phyloP scores from a whole-genome alignment of 2,329 filamentous ascomycete genomes.

The Cercospora janseana region DNA sequence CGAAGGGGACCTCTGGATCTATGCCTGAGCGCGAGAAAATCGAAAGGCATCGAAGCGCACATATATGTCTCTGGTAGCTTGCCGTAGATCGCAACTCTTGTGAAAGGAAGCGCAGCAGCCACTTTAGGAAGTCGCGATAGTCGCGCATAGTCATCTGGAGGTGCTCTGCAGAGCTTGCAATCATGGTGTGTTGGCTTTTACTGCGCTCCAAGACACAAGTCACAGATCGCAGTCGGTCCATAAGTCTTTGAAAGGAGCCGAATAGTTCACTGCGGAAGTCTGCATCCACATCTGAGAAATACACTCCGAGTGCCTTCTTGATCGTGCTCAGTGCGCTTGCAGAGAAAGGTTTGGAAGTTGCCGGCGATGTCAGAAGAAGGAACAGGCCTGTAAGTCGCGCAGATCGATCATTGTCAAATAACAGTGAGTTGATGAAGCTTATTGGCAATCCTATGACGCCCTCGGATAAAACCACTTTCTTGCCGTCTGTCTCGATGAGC shows the following conservation, averaged over 20 bases:
- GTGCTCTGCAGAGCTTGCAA: not conserved
- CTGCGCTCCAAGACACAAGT: constrained; percentile 52
- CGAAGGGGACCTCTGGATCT: constrained; percentile 49
- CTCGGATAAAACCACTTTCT: constrained; percentile 24
- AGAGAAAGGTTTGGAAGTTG: constrained; percentile 71
- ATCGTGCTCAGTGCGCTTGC: constrained; percentile 61
- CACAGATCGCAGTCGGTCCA: constrained; percentile 70
- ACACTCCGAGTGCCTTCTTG: constrained; percentile 62
- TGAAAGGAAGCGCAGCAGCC: constrained; percentile 71
- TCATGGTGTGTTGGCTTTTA: not conserved
- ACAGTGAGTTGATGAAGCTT: constrained; percentile 39
- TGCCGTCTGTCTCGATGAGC: constrained; percentile 38
- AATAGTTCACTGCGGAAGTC: constrained; percentile 81
- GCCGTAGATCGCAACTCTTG: constrained; percentile 74
- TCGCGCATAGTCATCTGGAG: constrained; percentile 1
- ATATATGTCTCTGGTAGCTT: constrained; percentile 87
- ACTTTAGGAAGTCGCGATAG: constrained; percentile 59
- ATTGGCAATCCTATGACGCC: constrained; percentile 56
- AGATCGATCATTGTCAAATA: constrained; percentile 39
- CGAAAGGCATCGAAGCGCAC: constrained; percentile 68
- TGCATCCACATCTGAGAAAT: constrained; percentile 81
- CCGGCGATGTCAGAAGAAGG: constrained; percentile 71
- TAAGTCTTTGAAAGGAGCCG: constrained; percentile 70
- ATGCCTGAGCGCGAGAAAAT: constrained; percentile 68
- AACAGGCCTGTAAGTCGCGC: constrained; percentile 79